These are phyloP conservation scores for Salix udensis DNA, from an alignment of 345 rosid genomes.

Conservation along the genomic window DNA sequence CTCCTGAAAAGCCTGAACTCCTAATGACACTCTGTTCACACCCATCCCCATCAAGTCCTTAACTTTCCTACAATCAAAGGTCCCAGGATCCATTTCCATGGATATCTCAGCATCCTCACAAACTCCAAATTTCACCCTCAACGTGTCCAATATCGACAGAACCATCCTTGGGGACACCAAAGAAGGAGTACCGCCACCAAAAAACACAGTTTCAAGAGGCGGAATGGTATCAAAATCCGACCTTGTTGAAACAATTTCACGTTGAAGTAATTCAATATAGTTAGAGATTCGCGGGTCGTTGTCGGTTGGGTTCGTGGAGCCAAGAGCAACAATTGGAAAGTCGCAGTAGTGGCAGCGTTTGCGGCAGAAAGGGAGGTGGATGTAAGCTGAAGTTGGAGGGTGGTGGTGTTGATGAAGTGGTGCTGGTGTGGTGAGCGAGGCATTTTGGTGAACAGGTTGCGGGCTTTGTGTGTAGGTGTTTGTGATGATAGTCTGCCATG, in stretches of 20 bases:
- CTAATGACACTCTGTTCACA: slow-evolving; percentile 92
- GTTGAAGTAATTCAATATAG: slow-evolving; percentile 18
- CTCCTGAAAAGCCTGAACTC: slow-evolving; percentile 92
- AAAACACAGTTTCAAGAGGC: slow-evolving; percentile 55
- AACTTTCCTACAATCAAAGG: slow-evolving; percentile 59
- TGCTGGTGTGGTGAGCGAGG: slow-evolving; percentile 41
- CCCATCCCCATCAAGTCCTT: slow-evolving; percentile 58
- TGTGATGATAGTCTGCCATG: slow-evolving; percentile 2
- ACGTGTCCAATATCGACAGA: slow-evolving; percentile 50
- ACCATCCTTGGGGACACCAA: slow-evolving; percentile 77
- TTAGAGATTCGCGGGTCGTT: slow-evolving; percentile 63
- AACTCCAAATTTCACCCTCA: slow-evolving; percentile 61
- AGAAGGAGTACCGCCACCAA: slow-evolving; percentile 97
- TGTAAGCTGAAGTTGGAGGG: slow-evolving; percentile 70
- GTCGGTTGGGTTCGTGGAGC: slow-evolving; percentile 44
- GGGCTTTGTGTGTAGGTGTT: slow-evolving; percentile 17
- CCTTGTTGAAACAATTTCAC: slow-evolving; percentile 19
- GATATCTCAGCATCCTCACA: slow-evolving; percentile 66
- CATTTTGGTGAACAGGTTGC: slow-evolving; percentile 72
- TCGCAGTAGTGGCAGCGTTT: slow-evolving; percentile 94
- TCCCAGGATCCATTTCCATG: slow-evolving; percentile 97
- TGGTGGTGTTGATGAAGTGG: slow-evolving; percentile 17
- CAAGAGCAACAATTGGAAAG: slow-evolving; percentile 85
- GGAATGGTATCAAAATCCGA: slow-evolving; percentile 1
- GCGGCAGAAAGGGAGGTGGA: slow-evolving; percentile 94